Conservation (phyloP, 1,284 basidiomycete species). For the Acaromyces ingoldii region DNA sequence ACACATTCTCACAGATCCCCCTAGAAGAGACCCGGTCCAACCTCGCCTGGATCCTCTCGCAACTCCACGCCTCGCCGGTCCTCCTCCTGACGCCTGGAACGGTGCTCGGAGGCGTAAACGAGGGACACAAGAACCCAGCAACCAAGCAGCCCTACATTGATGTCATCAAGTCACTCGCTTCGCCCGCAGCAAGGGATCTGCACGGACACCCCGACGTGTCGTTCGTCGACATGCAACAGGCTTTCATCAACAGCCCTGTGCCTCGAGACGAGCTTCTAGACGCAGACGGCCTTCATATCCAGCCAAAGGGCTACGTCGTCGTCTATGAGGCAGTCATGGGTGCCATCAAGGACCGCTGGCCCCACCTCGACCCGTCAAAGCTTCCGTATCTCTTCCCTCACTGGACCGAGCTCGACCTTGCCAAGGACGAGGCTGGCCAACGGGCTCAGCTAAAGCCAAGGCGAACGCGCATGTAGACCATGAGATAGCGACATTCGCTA, state of each 20-base stretch:
- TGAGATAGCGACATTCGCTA: too few species aligned
- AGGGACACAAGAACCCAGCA: too few species aligned
- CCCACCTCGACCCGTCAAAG: background rate
- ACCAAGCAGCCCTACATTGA: too few species aligned
- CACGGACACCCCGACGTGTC: too few species aligned
- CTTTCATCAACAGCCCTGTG: background rate
- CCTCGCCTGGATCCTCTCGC: background rate
- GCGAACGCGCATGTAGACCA: too few species aligned
- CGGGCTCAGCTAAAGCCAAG: background rate
- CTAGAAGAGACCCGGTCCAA: background rate
- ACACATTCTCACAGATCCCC: too few species aligned
- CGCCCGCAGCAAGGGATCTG: too few species aligned
- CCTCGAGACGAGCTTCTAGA: background rate
- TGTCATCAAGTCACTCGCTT: too few species aligned
- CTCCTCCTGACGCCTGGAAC: slow-evolving; percentile 1
- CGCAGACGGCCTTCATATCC: background rate
- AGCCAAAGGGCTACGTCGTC: background rate
- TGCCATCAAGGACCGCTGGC: background rate
- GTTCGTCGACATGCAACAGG: background rate
- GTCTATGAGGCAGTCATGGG: slow-evolving; percentile 1
- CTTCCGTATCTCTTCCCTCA: background rate
- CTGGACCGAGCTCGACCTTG: background rate
- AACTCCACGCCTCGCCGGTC: background rate
- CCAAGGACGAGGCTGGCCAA: background rate
- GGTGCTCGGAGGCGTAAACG: background rate